These are phyloP conservation scores for Penicillium sp. DNA, from an alignment of 2,329 filamentous ascomycete species.

Conservation along the genomic window DNA sequence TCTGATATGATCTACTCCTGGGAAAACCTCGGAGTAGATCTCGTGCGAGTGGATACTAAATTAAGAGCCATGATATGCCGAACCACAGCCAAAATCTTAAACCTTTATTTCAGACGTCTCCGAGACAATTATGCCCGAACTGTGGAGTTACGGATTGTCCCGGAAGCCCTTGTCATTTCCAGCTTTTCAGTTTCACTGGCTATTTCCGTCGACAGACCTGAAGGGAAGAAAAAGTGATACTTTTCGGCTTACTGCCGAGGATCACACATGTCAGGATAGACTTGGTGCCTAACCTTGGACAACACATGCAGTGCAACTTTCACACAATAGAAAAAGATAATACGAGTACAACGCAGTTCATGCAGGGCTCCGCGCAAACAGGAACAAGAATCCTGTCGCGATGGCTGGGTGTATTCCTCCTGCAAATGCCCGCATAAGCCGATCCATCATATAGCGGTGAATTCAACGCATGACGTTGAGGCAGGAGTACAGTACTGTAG, in stretches of 20 bases:
- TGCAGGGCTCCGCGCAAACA: too few relatives aligned
- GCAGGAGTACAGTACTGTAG: conserved; percentile 2
- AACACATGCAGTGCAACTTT: too few relatives aligned
- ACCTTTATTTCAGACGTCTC: neutral
- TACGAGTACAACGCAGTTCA: too few relatives aligned
- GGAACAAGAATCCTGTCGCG: conserved; percentile 2
- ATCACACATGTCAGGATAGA: too few relatives aligned
- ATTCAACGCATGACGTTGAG: conserved; percentile 9
- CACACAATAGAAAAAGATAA: too few relatives aligned
- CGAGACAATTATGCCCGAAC: neutral
- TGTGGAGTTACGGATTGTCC: neutral
- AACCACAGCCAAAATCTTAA: neutral
- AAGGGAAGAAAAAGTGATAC: too few relatives aligned
- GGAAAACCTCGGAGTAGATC: conserved; percentile 13
- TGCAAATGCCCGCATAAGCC: neutral
- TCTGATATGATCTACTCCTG: conserved; percentile 10
- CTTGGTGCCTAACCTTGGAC: neutral
- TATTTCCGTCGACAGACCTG: neutral
- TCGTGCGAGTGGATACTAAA: neutral
- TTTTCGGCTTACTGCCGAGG: neutral
- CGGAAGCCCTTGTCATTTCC: neutral
- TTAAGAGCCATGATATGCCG: neutral
- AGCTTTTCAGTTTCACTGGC: neutral
- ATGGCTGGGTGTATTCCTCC: neutral
- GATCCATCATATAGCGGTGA: conserved; percentile 34